phyloP scores from a whole-genome alignment of 345 rosid genomes.

The Populus deltoides region DNA sequence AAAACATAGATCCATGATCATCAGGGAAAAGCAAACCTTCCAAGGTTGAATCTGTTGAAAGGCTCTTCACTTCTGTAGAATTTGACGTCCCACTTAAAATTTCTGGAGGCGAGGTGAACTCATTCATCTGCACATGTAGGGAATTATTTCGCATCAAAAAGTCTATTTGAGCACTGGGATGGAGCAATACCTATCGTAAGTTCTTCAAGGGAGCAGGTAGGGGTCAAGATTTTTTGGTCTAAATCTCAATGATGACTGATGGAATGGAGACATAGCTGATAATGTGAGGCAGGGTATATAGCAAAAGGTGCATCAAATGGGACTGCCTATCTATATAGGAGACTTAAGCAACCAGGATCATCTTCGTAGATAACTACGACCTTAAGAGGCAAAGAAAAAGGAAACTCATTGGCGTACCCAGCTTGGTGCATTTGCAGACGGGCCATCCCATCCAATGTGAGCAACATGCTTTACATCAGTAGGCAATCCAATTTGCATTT shows the following conservation, averaged over 20 bases:
- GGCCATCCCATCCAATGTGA: slow-evolving; percentile 72
- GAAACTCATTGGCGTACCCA: slow-evolving; percentile 44
- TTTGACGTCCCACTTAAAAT: slow-evolving; percentile 1
- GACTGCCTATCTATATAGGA: not conserved
- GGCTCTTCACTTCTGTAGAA: slow-evolving; percentile 11
- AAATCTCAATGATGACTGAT: not conserved
- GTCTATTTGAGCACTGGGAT: not conserved
- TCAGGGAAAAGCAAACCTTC: slow-evolving; percentile 27
- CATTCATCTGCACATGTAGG: slow-evolving; percentile 40
- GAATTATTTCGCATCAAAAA: not conserved
- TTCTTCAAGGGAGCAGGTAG: no score
- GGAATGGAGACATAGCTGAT: not conserved
- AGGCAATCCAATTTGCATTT: slow-evolving; percentile 63
- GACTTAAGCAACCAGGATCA: not conserved
- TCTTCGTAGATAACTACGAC: not conserved
- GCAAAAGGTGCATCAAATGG: not conserved
- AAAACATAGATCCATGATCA: not conserved
- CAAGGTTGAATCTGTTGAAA: not conserved
- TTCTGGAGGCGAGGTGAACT: slow-evolving; percentile 23
- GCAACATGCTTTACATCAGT: slow-evolving; percentile 84
- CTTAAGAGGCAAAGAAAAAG: not conserved
- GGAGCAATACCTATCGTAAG: not conserved
- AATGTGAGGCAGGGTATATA: not conserved
- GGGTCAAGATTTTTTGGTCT: not conserved
- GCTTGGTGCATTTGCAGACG: slow-evolving; percentile 45